phyloP scores from a whole-genome alignment of 768 basidiomycete species.

The Tricholomella constricta region DNA sequence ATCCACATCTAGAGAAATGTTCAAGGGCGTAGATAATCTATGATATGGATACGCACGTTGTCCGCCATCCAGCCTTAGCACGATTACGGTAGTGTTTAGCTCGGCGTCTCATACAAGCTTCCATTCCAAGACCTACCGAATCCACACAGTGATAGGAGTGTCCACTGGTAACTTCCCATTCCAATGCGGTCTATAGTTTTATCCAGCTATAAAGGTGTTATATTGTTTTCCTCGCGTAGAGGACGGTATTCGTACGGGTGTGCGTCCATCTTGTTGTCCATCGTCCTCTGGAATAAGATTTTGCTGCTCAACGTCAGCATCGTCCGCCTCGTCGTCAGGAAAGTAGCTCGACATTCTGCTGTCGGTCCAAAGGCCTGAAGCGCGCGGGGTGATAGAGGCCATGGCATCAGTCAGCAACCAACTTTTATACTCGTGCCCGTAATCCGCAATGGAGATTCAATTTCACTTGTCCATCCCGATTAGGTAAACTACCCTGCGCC shows the following conservation, averaged over 20 bases:
- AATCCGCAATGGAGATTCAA: slow-evolving; percentile 3
- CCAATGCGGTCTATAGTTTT: slow-evolving; percentile 89
- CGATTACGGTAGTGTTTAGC: background rate
- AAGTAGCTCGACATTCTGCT: slow-evolving; percentile 38
- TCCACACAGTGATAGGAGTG: slow-evolving; percentile 79
- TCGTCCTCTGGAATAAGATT: slow-evolving; percentile 29
- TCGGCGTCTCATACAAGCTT: background rate
- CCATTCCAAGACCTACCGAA: slow-evolving; percentile 64
- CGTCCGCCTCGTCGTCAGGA: slow-evolving; percentile 37
- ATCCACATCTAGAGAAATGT: slow-evolving; percentile 79
- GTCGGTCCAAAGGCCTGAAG: slow-evolving; percentile 51
- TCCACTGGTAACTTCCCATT: slow-evolving; percentile 91
- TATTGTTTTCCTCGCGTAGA: background rate
- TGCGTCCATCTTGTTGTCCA: slow-evolving; percentile 42
- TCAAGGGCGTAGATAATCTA: slow-evolving; percentile 23
- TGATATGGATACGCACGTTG: slow-evolving; percentile 56
- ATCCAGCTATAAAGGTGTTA: slow-evolving; percentile 49
- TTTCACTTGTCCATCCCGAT: background rate
- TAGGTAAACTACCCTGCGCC: background rate
- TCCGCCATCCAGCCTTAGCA: slow-evolving; percentile 87
- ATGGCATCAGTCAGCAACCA: slow-evolving; percentile 32
- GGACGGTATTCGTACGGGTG: slow-evolving; percentile 38
- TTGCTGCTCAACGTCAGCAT: slow-evolving; percentile 36
- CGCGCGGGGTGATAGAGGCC: slow-evolving; percentile 47
- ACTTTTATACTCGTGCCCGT: slow-evolving; percentile 9